Percentiles rank a stretch among this genome's conserved stretches.
Conservation (phyloP, 2,329 filamentous ascomycete species). For the Pyrenochaeta sp. region DNA sequence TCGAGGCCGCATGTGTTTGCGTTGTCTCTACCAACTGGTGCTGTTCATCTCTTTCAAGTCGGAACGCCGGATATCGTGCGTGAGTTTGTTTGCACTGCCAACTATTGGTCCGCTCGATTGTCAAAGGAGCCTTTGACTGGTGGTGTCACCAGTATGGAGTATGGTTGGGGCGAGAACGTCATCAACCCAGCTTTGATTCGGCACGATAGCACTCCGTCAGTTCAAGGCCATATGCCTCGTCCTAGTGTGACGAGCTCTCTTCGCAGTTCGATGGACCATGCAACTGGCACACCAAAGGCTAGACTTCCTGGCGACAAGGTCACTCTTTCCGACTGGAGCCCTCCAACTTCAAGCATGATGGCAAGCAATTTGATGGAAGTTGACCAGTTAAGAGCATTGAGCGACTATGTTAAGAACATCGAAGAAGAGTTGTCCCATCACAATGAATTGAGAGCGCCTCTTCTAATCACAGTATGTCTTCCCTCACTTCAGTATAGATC, state of each 20-base stretch:
- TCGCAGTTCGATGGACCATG: slow-evolving; percentile 65
- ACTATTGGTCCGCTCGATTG: slow-evolving; percentile 95
- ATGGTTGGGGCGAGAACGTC: slow-evolving; percentile 90
- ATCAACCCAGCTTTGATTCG: slow-evolving; percentile 65
- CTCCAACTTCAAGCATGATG: slow-evolving; percentile 89
- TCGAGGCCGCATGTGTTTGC: slow-evolving; percentile 92
- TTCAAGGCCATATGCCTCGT: slow-evolving; percentile 50
- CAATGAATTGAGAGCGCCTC: slow-evolving; percentile 84
- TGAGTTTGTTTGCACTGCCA: slow-evolving; percentile 92
- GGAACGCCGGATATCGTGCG: slow-evolving; percentile 93
- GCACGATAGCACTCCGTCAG: slow-evolving; percentile 44
- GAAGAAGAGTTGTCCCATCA: slow-evolving; percentile 86
- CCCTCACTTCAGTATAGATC: not conserved
- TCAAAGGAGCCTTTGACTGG: slow-evolving; percentile 93
- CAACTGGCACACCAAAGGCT: slow-evolving; percentile 63
- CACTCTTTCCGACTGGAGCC: slow-evolving; percentile 84
- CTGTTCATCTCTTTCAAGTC: slow-evolving; percentile 97
- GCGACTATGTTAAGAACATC: slow-evolving; percentile 81
- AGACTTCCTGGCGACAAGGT: slow-evolving; percentile 86
- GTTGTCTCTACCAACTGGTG: slow-evolving; percentile 86
- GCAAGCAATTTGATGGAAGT: slow-evolving; percentile 78
- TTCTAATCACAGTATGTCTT: slow-evolving; percentile 75
- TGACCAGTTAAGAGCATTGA: slow-evolving; percentile 79
- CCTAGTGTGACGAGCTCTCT: slow-evolving; percentile 68
- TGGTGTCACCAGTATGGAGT: slow-evolving; percentile 95